Conservation (phyloP, 495 filamentous ascomycete species). For the Podospora anserina region DNA sequence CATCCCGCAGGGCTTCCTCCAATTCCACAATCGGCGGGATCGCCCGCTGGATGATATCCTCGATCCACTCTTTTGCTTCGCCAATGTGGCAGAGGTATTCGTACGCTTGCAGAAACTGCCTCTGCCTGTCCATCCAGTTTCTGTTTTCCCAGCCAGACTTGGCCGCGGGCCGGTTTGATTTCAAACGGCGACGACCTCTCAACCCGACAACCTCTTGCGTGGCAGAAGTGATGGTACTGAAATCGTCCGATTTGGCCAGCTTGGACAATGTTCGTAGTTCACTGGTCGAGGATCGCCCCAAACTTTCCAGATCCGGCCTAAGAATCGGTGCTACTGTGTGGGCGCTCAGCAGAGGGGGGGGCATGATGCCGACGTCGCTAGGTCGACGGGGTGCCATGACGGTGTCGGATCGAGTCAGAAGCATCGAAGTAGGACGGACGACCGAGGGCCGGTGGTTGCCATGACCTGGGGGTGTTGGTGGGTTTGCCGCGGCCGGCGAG, state of each 20-base stretch:
- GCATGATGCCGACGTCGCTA: conserved; percentile 21
- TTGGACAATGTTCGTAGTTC: conserved; percentile 87
- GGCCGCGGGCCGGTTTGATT: conserved; percentile 45
- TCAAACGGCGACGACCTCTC: conserved; percentile 73
- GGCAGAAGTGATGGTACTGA: conserved; percentile 62
- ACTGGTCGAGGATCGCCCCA: conserved; percentile 80
- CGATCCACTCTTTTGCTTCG: conserved; percentile 99
- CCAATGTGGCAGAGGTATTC: conserved; percentile 99
- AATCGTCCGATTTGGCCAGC: conserved; percentile 78
- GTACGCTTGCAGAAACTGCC: conserved; percentile 95
- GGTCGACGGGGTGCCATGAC: conserved; percentile 31
- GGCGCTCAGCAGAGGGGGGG: conserved; percentile 43
- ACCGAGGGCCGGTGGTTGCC: conserved; percentile 30
- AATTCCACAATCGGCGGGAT: conserved; percentile 95
- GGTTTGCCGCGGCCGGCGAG: conserved; percentile 3
- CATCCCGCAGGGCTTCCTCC: conserved; percentile 89
- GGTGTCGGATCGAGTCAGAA: conserved; percentile 51
- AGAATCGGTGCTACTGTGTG: conserved; percentile 47
- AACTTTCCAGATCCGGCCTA: conserved; percentile 68
- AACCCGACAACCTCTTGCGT: conserved; percentile 83
- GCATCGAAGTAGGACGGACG: conserved; percentile 53
- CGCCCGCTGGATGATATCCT: conserved; percentile 82
- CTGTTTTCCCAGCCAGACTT: conserved; percentile 71
- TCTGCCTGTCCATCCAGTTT: conserved; percentile 98
- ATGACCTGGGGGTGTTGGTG: conserved; percentile 23